Base-by-base conservation (phyloP, 2,329 filamentous ascomycete genomes). In the Colletotrichum cuscutae region DNA sequence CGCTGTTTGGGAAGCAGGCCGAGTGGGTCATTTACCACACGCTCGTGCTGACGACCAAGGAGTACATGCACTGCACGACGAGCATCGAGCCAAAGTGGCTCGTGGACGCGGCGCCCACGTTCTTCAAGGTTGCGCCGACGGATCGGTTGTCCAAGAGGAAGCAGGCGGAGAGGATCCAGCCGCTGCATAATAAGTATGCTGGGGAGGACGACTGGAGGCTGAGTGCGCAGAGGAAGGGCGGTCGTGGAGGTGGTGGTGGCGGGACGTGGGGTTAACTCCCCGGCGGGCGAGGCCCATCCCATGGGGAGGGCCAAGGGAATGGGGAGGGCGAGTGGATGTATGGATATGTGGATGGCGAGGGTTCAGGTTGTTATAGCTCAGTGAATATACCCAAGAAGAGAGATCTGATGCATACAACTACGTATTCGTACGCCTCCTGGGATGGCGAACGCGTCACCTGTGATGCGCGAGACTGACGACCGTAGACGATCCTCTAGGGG, bases 61-160 rank as follows among this genome's bases (percentile, higher is more conserved):
- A 99, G 84, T 99, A 98, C 83, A 98, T 99, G 97, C 95, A 98
- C 79, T 94, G 91, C 80, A 97, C 95, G 15, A 98, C 95, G 4
- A 90, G 90, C 4, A 98, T 99, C 78, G 97, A 99, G 84, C 96
- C 97, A 9, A 98, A 97, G 79, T 93, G 91, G 91, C 89, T 99
- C 26, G 95, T 98, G 1, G 95, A 98, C 78, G 96, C 95, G 13
- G 97, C 97, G n/a, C 97, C 97, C 11, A 98, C 95, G 0, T 99
- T 98, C 86, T 99, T 98, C 91, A 98, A 97, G 88, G 95, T 98
- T 5, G 96, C 97, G 22, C 92, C 94, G 0, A 96, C 93, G 46
- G 95, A 98, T 80, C 88, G 90, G 68, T 83, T 99, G 78, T 96
- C 93, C 76, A 98, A 98, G 88, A 87, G 97, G 79, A 97, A 97